Percentiles rank a stretch among this genome's conserved stretches.
These are phyloP conservation scores for Elymus sibiricus DNA, from an alignment of 176 grass and related monocot species.

Conservation along the genomic window DNA sequence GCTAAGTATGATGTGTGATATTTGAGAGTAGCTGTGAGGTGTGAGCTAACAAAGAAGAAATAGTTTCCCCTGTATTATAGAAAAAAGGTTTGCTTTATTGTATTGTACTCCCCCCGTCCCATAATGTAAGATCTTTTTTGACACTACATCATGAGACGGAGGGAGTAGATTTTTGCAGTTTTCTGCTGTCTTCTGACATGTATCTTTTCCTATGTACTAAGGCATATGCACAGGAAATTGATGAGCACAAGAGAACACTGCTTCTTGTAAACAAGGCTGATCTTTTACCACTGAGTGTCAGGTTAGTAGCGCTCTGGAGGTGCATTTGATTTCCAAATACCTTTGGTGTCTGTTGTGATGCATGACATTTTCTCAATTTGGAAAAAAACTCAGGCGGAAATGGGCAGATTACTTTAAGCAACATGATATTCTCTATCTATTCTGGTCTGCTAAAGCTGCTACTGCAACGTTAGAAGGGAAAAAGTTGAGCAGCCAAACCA, in stretches of 20 bases:
- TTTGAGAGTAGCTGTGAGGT: background rate
- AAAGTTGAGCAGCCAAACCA: slow-evolving; percentile 23
- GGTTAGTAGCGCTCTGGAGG: slow-evolving; percentile 25
- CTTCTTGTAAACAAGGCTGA: slow-evolving; percentile 88
- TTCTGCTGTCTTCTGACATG: background rate
- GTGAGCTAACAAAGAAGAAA: background rate
- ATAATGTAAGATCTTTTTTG: too few species aligned
- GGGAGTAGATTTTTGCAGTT: background rate
- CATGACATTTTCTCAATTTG: slow-evolving; percentile 16
- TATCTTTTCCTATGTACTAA: slow-evolving; percentile 22
- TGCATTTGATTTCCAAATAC: background rate
- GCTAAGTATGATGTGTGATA: background rate
- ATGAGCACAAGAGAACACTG: slow-evolving; percentile 71
- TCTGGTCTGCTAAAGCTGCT: slow-evolving; percentile 85
- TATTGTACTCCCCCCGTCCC: too few species aligned
- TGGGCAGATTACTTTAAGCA: slow-evolving; percentile 74
- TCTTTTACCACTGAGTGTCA: slow-evolving; percentile 61
- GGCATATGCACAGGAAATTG: slow-evolving; percentile 65
- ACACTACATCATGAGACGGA: too few species aligned
- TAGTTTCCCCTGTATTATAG: background rate
- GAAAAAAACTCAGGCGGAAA: slow-evolving; percentile 46
- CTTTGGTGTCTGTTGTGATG: background rate
- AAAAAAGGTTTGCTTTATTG: background rate
- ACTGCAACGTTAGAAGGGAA: slow-evolving; percentile 56
- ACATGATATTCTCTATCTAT: slow-evolving; percentile 59